These are phyloP conservation scores for Kwoniella sp. DNA, from an alignment of 768 basidiomycete species.

Conservation along the genomic window DNA sequence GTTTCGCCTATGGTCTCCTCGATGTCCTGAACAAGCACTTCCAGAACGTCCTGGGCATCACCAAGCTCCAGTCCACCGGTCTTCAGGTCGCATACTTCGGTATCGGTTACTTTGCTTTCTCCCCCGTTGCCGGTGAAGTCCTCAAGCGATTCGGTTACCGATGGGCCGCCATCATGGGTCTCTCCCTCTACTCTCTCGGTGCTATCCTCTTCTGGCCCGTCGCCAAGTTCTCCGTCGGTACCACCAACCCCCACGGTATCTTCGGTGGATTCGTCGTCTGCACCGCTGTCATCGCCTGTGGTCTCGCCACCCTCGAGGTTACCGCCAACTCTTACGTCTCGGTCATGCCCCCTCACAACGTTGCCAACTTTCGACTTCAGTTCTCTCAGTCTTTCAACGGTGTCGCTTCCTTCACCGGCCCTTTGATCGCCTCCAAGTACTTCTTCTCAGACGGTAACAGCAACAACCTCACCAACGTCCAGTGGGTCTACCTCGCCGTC, in stretches of 20 bases:
- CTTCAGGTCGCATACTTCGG: conserved; percentile 65
- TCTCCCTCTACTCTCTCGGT: conserved; percentile 53
- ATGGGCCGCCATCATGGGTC: conserved; percentile 49
- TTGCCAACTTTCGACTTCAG: conserved; percentile 70
- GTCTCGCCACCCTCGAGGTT: conserved; percentile 56
- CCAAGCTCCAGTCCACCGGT: conserved; percentile 67
- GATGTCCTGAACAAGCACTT: conserved; percentile 59
- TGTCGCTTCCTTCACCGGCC: conserved; percentile 64
- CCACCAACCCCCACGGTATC: conserved; percentile 51
- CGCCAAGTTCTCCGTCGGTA: conserved; percentile 55
- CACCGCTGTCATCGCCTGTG: conserved; percentile 55
- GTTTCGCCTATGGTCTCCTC: conserved; percentile 48
- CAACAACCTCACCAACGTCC: conserved; percentile 60
- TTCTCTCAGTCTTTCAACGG: conserved; percentile 78
- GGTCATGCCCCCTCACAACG: conserved; percentile 56
- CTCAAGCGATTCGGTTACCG: conserved; percentile 64
- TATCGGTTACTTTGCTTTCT: conserved; percentile 47
- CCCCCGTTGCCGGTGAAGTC: conserved; percentile 48
- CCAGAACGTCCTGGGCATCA: conserved; percentile 64
- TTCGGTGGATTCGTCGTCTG: conserved; percentile 72
- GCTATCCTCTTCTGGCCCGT: conserved; percentile 78
- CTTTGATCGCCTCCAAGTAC: conserved; percentile 69
- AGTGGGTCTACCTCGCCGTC: conserved; percentile 53
- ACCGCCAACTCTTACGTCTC: conserved; percentile 77
- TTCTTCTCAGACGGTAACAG: conserved; percentile 68